Base-by-base conservation (phyloP, 1,139 yeast genomes). In the Sugiyamaella neomexicana region DNA sequence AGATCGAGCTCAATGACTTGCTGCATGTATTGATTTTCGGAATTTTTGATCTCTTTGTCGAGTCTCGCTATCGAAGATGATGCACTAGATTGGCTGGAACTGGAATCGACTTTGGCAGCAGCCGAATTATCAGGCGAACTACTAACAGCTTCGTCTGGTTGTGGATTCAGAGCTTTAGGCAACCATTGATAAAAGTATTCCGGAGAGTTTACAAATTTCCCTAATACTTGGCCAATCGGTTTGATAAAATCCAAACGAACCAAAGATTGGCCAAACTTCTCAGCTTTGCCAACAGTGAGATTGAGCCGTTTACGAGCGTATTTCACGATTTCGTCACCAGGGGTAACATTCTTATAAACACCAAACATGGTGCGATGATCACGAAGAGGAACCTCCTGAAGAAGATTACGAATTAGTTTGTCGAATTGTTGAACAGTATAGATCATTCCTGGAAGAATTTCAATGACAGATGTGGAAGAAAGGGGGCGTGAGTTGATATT, bases 161-260 rank as follows among this genome's bases (percentile, higher is more conserved):
- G 41, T 13, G 48, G 46, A 39, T 23, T 16, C 15, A 65, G 46
- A 1, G 76, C 85, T 48, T 74, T 65, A 1, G 81, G 81, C 63
- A 80, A 85, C 95, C 95, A 87, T 68, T 87, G 95, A 66, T 86
- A 87, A 62, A 74, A 78, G 60, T 82, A 82, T 53, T 82, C 83
- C 2, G 86, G 79, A 2, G 90, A 82, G 68, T 85, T 86, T 31
- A 84, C 85, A 68, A 87, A 88, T 57, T 80, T 77, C 50, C 74
- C 78, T 12, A 76, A 75, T 34, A 72, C 72, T 49, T 68, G 70
- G 1, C 85, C 85, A 46, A 87, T 79, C 38, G 82, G 75, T 61
- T 83, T 77, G 31, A 88, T 68, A 59, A 82, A 85, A 0, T 87
- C 90, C 52, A 76, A 67, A 50, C 79, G 76, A 15, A 87, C 71